Percentiles rank a stretch among this genome's conserved stretches.
These are phyloP conservation scores for Diospyros lotus DNA, from an alignment of 148 eudicot species.

Conservation along the genomic window DNA sequence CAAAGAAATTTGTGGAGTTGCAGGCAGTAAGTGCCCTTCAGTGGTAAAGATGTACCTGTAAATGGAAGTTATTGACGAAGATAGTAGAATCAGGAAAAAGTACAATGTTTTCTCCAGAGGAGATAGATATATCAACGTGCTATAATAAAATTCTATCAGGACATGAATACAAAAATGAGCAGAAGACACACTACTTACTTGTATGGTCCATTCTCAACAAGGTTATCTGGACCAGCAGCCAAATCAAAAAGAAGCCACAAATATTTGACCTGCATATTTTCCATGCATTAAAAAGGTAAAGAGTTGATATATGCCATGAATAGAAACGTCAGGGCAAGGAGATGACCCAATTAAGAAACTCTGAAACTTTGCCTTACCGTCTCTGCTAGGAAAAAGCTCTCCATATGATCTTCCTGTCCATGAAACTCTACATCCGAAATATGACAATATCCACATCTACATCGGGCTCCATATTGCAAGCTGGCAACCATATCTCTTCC, in stretches of 20 bases:
- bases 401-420: slow-evolving; percentile 97
- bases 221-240: slow-evolving; percentile 96
- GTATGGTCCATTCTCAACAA: slow-evolving; percentile 96
- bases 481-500: slow-evolving; percentile 93
- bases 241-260: slow-evolving; percentile 97
- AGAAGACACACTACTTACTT: slow-evolving; percentile 44
- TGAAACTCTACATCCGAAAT: slow-evolving; percentile 94
- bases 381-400: slow-evolving; percentile 96
- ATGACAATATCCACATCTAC: slow-evolving; percentile 97
- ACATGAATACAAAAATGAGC: not conserved
- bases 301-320: not conserved
- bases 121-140: not conserved
- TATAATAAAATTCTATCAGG: not conserved
- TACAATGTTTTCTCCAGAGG: not conserved
- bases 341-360: not conserved
- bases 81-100: not conserved
- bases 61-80: not conserved
- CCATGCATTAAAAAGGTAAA: not conserved
- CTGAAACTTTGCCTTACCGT: slow-evolving; percentile 54
- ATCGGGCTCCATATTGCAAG: slow-evolving; percentile 91
- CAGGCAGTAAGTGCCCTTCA: slow-evolving; percentile 90
- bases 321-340: not conserved
- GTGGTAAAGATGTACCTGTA: slow-evolving; percentile 91
- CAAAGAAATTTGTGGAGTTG: slow-evolving; percentile 85
- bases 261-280: slow-evolving; percentile 70